phyloP scores from a whole-genome alignment of 768 basidiomycete genomes.

The Melanogaster broomeanus region DNA sequence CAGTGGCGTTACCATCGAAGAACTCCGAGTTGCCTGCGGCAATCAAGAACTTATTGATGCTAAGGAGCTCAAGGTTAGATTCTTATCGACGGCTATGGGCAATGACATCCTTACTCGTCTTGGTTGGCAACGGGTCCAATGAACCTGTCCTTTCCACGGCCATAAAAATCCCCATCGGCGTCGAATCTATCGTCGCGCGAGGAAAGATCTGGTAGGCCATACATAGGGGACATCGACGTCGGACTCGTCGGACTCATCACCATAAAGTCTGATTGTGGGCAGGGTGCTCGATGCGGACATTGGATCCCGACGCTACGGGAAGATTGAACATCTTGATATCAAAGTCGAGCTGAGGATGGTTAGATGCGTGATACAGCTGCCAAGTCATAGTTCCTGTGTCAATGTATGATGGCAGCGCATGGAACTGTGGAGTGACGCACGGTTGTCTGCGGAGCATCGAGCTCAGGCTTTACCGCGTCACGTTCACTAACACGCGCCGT shows the following conservation, averaged over 20 bases:
- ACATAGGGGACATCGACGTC: background rate
- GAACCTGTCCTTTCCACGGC: slow-evolving; percentile 47
- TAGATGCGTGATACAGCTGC: background rate
- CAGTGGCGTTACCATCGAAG: slow-evolving; percentile 59
- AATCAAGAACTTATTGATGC: slow-evolving; percentile 55
- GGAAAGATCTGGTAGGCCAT: background rate
- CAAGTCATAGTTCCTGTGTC: background rate
- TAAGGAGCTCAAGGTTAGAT: background rate
- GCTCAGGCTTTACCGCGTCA: background rate
- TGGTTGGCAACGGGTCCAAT: slow-evolving; percentile 46
- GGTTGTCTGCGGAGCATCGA: too few species aligned
- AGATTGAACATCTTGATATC: background rate
- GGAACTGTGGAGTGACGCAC: too few species aligned
- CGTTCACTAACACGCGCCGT: background rate
- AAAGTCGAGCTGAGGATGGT: background rate
- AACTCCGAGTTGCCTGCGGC: slow-evolving; percentile 57
- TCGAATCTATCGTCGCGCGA: slow-evolving; percentile 36
- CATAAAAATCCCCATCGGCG: slow-evolving; percentile 47
- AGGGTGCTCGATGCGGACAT: slow-evolving; percentile 1
- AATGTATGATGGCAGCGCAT: background rate
- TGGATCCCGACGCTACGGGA: slow-evolving; percentile 21
- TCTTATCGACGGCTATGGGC: background rate
- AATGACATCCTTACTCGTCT: slow-evolving; percentile 47
- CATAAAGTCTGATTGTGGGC: background rate
- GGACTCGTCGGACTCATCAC: background rate